Percentiles rank a stretch among this genome's conserved stretches.
These are phyloP conservation scores for Microstegium vimineum DNA, from an alignment of 176 grass and related monocot genomes.

Conservation along the genomic window DNA sequence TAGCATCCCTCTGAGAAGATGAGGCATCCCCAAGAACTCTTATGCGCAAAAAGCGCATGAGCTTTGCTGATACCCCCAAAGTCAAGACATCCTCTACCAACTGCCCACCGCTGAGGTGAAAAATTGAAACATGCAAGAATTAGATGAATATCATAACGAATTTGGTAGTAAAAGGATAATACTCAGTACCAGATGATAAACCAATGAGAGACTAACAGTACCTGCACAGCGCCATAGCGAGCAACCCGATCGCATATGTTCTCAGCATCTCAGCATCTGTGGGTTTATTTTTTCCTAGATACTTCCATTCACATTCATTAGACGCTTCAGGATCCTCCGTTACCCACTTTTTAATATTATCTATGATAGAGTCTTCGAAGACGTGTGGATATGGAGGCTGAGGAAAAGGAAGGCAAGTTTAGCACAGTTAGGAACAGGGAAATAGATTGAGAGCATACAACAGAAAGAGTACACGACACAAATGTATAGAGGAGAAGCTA, in stretches of 20 bases:
- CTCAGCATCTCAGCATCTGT: slow-evolving; percentile 65
- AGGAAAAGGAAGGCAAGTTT: slow-evolving; percentile 8
- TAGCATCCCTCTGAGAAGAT: slow-evolving; percentile 64
- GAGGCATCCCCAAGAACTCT: slow-evolving; percentile 60
- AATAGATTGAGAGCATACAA: neutral
- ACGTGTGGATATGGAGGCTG: slow-evolving; percentile 65
- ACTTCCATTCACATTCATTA: slow-evolving; percentile 56
- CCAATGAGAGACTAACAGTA: slow-evolving; percentile 23
- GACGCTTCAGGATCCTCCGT: slow-evolving; percentile 41
- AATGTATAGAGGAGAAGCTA: slow-evolving; percentile 15
- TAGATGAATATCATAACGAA: slow-evolving; percentile 12
- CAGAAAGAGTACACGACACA: neutral
- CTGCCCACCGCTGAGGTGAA: slow-evolving; percentile 41
- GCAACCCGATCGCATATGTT: slow-evolving; percentile 82
- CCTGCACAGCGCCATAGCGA: slow-evolving; percentile 73
- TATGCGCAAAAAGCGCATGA: slow-evolving; percentile 83
- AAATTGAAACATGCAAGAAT: neutral
- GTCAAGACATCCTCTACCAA: slow-evolving; percentile 83
- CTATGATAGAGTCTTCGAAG: slow-evolving; percentile 73
- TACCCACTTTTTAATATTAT: slow-evolving; percentile 85
- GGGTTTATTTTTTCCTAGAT: slow-evolving; percentile 63
- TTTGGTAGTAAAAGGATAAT: neutral
- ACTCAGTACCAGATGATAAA: neutral
- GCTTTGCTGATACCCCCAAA: slow-evolving; percentile 75
- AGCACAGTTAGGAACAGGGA: neutral